Base-by-base conservation (phyloP, 2,329 filamentous ascomycete genomes). In the Sporothrix protearum region DNA sequence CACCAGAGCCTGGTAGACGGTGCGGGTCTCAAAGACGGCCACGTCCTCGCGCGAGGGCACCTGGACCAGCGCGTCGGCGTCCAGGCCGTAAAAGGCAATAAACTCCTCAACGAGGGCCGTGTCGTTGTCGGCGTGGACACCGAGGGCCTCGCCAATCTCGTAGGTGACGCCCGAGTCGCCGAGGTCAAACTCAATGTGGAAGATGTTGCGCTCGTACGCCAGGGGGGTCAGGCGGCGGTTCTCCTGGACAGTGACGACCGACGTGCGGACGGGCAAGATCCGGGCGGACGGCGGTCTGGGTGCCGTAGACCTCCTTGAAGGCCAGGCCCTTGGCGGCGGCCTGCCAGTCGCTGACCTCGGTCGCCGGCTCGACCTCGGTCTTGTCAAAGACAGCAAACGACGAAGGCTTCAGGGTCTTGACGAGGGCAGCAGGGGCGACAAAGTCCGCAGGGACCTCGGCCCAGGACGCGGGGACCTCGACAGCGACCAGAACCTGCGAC, bases 131-230 rank as follows among this genome's bases (percentile, higher is more conserved):
- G 94, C 93, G 80, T 99, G 96, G 74, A 99, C 94, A 75, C 96
- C 96, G 22, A 99, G 90, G 63, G 96, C 96, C 83, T 99, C 96
- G 71, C 96, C 96, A 77, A 99, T 98, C 79, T 97, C 93, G 83
- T 99, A 99, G 55, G 89, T 97, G 75, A 99, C 89, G 51, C 94
- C 95, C 45, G 95, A 97, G 77, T 91, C 83, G 73, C 95, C 95
- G 30, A 99, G 88, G 79, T 98, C 96, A 78, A 99, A 99, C 82
- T 99, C 96, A 74, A 99, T 98, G 84, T 99, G 96, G 91, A 99
- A 99, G 82, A 99, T 98, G 86, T 99, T 97, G 77, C 96, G 93
- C 81, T 98, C 94, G 79, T 99, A 99, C 90, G 91, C 30, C 82
- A 25, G 78, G 2, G 96, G 96, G 0, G 96, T 99, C 71, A 99